Evolutionary conservation across 805 yeast species (phyloP).

Genomic region (Wickerhamiella australiensis): DNA sequence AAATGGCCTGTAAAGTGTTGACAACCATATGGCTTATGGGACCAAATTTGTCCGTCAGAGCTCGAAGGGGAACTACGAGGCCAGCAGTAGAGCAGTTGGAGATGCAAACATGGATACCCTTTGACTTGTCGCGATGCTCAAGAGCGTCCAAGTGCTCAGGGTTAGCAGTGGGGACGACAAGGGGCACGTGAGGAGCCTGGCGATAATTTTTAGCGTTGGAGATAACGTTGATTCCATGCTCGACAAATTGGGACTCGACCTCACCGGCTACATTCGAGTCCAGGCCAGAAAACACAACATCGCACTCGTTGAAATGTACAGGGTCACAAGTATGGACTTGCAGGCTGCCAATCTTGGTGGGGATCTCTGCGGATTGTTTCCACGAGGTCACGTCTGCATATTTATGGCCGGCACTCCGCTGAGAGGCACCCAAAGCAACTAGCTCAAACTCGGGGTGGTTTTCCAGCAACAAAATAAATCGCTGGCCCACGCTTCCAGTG

Average conservation of each 20-base stretch:
- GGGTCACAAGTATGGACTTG: constrained; percentile 67
- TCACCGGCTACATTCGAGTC: constrained; percentile 91
- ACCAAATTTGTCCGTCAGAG: constrained; percentile 81
- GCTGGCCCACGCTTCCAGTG: constrained; percentile 95
- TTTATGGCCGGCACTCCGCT: constrained; percentile 83
- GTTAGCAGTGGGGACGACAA: constrained; percentile 90
- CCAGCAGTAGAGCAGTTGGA: constrained; percentile 99
- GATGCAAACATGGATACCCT: constrained; percentile 82
- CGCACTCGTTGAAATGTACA: constrained; percentile 74
- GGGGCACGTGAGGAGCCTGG: constrained; percentile 74
- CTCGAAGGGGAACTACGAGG: constrained; percentile 88
- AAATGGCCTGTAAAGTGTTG: constrained; percentile 91
- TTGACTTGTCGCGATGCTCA: constrained; percentile 37
- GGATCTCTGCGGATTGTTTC: constrained; percentile 84
- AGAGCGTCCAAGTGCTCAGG: constrained; percentile 74
- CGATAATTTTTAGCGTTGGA: constrained; percentile 96
- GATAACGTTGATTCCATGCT: constrained; percentile 68
- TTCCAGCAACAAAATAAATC: constrained; percentile 74
- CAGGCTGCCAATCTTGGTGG: constrained; percentile 49
- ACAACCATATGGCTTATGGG: constrained; percentile 79
- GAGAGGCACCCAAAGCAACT: constrained; percentile 77
- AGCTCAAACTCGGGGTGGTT: constrained; percentile 85
- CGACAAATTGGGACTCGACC: constrained; percentile 74
- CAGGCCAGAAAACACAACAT: constrained; percentile 85
- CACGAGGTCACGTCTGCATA: constrained; percentile 80